Evolutionary conservation across 352 stramenopile genomes (phyloP).

Genomic region (Phytophthora rubi): DNA sequence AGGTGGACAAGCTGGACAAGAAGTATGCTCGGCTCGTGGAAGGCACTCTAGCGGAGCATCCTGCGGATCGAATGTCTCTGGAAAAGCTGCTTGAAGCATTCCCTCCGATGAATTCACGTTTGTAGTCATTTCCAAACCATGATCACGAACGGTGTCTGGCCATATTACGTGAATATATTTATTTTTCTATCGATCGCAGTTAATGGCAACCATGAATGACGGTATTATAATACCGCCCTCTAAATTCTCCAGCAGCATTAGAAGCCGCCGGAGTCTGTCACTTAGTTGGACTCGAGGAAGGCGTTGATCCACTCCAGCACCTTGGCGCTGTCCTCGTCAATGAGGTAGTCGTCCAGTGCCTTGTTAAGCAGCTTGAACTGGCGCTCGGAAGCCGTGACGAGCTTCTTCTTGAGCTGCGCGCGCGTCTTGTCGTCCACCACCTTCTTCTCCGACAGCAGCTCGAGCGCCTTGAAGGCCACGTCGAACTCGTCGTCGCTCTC

Average conservation of each 20-base stretch:
- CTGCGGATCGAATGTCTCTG: slow-evolving; percentile 49
- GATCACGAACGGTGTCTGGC: background rate
- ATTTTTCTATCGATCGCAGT: slow-evolving; percentile 29
- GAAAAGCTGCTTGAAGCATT: slow-evolving; percentile 50
- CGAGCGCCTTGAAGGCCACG: slow-evolving; percentile 48
- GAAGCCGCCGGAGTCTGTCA: background rate
- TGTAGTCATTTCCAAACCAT: slow-evolving; percentile 33
- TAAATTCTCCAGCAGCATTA: background rate
- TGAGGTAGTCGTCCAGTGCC: slow-evolving; percentile 52
- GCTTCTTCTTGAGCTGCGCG: slow-evolving; percentile 56
- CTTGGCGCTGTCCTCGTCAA: slow-evolving; percentile 46
- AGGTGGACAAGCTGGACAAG: slow-evolving; percentile 29
- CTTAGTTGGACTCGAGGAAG: slow-evolving; percentile 51
- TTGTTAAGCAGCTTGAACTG: slow-evolving; percentile 66
- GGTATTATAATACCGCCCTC: background rate
- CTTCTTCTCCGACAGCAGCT: slow-evolving; percentile 54
- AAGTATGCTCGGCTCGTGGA: slow-evolving; percentile 51
- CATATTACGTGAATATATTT: slow-evolving; percentile 41
- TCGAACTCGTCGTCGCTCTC: slow-evolving; percentile 22
- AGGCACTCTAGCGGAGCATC: slow-evolving; percentile 51
- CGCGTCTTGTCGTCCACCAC: slow-evolving; percentile 62
- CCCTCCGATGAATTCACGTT: slow-evolving; percentile 45
- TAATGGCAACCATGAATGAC: background rate
- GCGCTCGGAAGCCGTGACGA: slow-evolving; percentile 57
- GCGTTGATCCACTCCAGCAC: slow-evolving; percentile 77